phyloP scores from a whole-genome alignment of 1,284 basidiomycete species.

The Tremellales sp. region DNA sequence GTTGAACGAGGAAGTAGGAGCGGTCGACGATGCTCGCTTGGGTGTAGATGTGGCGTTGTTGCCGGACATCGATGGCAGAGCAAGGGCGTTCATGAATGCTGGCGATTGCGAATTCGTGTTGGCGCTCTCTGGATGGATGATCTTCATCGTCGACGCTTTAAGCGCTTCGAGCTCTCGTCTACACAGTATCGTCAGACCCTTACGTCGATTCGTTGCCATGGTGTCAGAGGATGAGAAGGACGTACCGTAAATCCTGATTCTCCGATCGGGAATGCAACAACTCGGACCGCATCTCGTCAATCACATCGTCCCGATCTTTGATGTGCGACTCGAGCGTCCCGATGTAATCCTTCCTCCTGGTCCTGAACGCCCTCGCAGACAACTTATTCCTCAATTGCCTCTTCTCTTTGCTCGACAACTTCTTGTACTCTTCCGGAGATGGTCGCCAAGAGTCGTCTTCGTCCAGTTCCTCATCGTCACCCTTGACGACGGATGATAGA shows the following conservation, averaged over 20 bases:
- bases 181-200: constrained; percentile 1
- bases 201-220: no score
- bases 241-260: constrained; percentile 66
- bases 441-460: constrained; percentile 50
- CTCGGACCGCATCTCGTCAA: constrained; percentile 82
- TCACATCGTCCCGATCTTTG: constrained; percentile 82
- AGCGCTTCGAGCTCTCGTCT: constrained; percentile 77
- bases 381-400: constrained; percentile 96
- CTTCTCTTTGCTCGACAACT: constrained; percentile 93
- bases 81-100: constrained; percentile 40
- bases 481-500: constrained; percentile 48
- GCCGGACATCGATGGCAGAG: constrained; percentile 20
- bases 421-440: constrained; percentile 85
- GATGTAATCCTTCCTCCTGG: constrained; percentile 92
- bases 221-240: constrained; percentile 15
- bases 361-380: constrained; percentile 88
- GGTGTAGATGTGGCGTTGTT: constrained; percentile 18
- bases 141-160: constrained; percentile 59
- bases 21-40: constrained; percentile 15
- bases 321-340: constrained; percentile 89
- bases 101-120: constrained; percentile 20
- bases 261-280: constrained; percentile 73
- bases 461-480: constrained; percentile 45
- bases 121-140: constrained; percentile 44
- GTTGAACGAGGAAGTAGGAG: constrained; percentile 57